A percentile compares a stretch with the other conserved stretches of the same genome.
Evolutionary conservation across 208 protist species (phyloP).

Genomic region (Tetramitus jugosus): DNA sequence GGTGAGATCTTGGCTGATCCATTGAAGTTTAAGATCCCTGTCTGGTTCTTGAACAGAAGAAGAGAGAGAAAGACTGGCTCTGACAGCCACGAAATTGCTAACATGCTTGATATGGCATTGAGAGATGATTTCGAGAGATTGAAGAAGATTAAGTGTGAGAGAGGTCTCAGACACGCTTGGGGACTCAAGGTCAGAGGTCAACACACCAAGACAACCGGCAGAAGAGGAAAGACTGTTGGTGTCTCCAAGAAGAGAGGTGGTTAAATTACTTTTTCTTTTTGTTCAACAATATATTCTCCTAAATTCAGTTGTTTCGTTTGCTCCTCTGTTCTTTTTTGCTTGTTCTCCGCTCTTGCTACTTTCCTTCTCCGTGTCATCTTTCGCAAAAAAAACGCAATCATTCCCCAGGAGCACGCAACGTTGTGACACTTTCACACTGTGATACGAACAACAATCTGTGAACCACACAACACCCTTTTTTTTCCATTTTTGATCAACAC

Average conservation of each 20-base stretch:
- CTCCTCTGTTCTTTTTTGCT: no score
- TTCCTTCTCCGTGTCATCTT: no score
- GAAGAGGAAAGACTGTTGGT: constrained; percentile 84
- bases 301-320: no score
- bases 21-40: constrained; percentile 97
- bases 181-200: constrained; percentile 98
- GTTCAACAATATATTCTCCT: no score
- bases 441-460: no score
- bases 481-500: no score
- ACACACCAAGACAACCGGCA: constrained; percentile 99
- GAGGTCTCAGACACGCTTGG: constrained; percentile 97
- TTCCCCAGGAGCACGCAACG: no score
- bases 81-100: constrained; percentile 90
- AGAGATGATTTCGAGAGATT: constrained; percentile 98
- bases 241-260: constrained; percentile 52
- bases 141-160: constrained; percentile 96
- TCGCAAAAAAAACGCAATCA: no score
- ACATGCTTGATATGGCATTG: constrained; percentile 90
- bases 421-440: no score
- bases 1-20: constrained; percentile 94
- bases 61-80: constrained; percentile 96
- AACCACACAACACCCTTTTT: no score
- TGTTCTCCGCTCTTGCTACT: no score
- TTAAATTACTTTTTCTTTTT: no score
- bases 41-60: constrained; percentile 99